phyloP scores from a whole-genome alignment of 257 asterid species.

The Fraxinus quadrangulata region DNA sequence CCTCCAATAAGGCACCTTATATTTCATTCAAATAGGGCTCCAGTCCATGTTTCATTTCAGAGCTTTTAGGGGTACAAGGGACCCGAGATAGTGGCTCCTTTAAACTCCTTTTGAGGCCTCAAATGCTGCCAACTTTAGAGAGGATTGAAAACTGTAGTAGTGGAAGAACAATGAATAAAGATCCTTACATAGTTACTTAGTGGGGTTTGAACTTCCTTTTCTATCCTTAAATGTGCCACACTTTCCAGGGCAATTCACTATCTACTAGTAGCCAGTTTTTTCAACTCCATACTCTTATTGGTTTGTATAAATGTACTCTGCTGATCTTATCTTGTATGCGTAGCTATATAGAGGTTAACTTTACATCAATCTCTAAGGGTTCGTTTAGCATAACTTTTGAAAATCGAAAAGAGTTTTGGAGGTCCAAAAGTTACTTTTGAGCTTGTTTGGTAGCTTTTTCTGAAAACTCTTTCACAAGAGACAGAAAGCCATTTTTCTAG shows the following conservation, averaged over 20 bases:
- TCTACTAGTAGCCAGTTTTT: background rate
- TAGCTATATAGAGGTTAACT: too few relatives aligned
- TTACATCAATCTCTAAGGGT: background rate
- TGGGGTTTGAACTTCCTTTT: background rate
- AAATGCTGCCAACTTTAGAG: background rate
- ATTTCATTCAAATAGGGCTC: background rate
- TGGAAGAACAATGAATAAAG: background rate
- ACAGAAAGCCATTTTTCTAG: too few relatives aligned
- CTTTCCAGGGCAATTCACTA: background rate
- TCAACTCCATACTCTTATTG: background rate
- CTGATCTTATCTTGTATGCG: background rate
- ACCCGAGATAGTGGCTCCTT: background rate
- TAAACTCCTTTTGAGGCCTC: slow-evolving; percentile 5
- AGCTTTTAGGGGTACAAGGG: background rate
- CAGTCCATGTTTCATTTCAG: background rate
- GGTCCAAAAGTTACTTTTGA: too few relatives aligned
- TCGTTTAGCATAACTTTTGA: too few relatives aligned
- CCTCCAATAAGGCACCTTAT: background rate
- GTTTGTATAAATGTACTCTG: background rate
- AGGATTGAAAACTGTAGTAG: background rate
- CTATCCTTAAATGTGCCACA: background rate
- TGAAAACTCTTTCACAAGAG: too few relatives aligned
- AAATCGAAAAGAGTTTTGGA: too few relatives aligned
- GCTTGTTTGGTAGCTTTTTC: too few relatives aligned
- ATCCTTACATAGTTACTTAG: background rate